These are phyloP conservation scores for Coemansia nantahalensis DNA, from an alignment of 192 early-diverging fungal genomes.

Conservation along the genomic window DNA sequence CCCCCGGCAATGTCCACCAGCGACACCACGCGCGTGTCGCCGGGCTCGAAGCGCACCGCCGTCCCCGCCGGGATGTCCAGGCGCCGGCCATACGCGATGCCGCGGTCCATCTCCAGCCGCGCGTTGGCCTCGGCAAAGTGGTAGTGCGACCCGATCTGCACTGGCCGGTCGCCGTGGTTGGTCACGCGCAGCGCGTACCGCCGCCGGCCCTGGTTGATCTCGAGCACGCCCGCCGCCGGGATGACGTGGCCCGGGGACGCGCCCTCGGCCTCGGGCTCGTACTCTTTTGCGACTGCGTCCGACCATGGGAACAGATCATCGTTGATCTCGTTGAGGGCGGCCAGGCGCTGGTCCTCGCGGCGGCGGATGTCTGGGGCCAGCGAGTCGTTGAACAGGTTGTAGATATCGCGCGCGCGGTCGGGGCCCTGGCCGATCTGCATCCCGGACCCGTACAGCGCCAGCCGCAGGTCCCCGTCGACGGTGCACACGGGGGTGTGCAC, in stretches of 20 bases:
- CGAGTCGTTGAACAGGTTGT: constrained; percentile 10
- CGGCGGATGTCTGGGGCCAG: constrained; percentile 1
- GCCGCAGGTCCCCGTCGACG: constrained; percentile 73
- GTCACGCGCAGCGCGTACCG: constrained; percentile 72
- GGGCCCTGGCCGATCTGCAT: constrained; percentile 67
- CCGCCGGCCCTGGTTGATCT: constrained; percentile 74
- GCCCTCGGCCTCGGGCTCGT: constrained; percentile 46
- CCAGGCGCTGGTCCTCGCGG: constrained; percentile 5
- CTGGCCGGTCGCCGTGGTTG: constrained; percentile 92
- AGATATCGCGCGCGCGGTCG: constrained; percentile 8
- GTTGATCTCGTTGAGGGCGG: constrained; percentile 12
- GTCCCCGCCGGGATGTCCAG: constrained; percentile 94
- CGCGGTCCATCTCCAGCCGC: constrained; percentile 77
- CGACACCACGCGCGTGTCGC: constrained; percentile 82
- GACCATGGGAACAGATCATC: constrained; percentile 54
- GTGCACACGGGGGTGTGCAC: constrained; percentile 89
- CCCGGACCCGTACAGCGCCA: constrained; percentile 88
- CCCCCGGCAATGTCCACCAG: constrained; percentile 83
- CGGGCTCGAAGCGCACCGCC: constrained; percentile 94
- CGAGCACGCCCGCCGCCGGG: constrained; percentile 64
- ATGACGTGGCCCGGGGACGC: constrained; percentile 64
- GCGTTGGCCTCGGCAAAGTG: constrained; percentile 95
- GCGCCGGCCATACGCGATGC: constrained; percentile 76
- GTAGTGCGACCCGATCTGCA: constrained; percentile 95
- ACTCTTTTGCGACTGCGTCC: constrained; percentile 21